These are phyloP conservation scores for Pseudopyricularia cyperi DNA, from an alignment of 2,329 filamentous ascomycete genomes.

Conservation along the genomic window DNA sequence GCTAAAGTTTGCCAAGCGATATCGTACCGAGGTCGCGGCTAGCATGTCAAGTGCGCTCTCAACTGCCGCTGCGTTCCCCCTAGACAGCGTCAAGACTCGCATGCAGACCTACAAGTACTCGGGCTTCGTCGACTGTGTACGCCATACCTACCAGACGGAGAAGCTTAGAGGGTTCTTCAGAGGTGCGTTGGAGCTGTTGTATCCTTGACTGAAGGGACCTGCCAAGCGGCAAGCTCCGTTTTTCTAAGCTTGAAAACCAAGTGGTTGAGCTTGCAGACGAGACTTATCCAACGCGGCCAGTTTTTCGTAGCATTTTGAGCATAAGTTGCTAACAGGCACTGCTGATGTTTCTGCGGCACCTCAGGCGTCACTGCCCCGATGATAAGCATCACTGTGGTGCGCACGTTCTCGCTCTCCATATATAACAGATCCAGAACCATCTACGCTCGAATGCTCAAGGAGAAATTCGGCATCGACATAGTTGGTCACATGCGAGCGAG, in stretches of 20 bases:
- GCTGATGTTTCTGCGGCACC: not conserved
- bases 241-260: not conserved
- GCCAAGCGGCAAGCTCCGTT: not conserved
- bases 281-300: too few relatives aligned
- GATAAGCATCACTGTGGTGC: constrained; percentile 31
- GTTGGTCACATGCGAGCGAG: constrained; percentile 57
- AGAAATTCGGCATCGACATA: constrained; percentile 55
- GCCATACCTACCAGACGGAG: constrained; percentile 63
- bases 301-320: too few relatives aligned
- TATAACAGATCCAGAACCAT: constrained; percentile 67
- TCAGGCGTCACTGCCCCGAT: constrained; percentile 68
- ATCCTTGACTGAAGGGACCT: not conserved
- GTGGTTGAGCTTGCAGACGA: too few relatives aligned
- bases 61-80: constrained; percentile 68
- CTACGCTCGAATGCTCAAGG: constrained; percentile 58
- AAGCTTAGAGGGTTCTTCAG: constrained; percentile 67
- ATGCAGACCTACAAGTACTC: constrained; percentile 78
- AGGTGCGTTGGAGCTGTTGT: constrained; percentile 31
- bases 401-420: constrained; percentile 26
- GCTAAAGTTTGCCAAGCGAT: constrained; percentile 52
- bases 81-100: constrained; percentile 81
- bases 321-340: not conserved
- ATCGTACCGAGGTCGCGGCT: constrained; percentile 70
- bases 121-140: constrained; percentile 61
- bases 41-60: constrained; percentile 66